A percentile compares a stretch with the other conserved stretches of the same genome.
Conservation (phyloP, 192 early-diverging fungal genomes). For the Backusella tarrabulga region DNA sequence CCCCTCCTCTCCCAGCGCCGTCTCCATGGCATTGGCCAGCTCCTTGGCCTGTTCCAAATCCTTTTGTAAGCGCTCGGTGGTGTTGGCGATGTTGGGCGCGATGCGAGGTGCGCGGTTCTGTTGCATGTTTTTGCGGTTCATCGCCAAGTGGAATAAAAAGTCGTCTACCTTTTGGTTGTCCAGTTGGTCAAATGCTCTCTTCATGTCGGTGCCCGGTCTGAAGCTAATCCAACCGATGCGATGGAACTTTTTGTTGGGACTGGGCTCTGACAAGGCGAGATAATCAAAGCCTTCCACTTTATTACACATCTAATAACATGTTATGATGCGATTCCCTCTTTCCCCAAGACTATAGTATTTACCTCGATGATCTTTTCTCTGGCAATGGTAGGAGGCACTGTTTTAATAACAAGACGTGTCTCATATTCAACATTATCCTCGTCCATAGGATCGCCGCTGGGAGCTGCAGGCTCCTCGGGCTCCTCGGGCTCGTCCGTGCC, state of each 20-base stretch:
- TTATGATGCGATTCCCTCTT: neutral
- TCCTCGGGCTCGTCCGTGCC: neutral
- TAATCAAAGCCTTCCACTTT: conserved; percentile 80
- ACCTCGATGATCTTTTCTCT: conserved; percentile 66
- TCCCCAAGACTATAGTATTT: neutral
- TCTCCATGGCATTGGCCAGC: conserved; percentile 59
- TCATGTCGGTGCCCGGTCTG: conserved; percentile 81
- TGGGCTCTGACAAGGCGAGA: conserved; percentile 84
- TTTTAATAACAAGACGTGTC: conserved; percentile 74
- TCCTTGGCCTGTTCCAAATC: conserved; percentile 68
- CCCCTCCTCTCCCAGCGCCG: conserved; percentile 35
- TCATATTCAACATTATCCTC: conserved; percentile 22
- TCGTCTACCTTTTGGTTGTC: conserved; percentile 57
- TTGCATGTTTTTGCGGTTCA: conserved; percentile 42
- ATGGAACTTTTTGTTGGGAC: conserved; percentile 77
- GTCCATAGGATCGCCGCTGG: conserved; percentile 9
- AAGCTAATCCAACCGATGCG: conserved; percentile 94
- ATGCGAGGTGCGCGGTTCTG: conserved; percentile 50
- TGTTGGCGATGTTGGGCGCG: conserved; percentile 72
- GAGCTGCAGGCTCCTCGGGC: conserved; percentile 18
- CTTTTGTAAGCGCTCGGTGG: conserved; percentile 63
- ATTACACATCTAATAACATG: conserved; percentile 51
- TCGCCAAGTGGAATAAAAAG: conserved; percentile 52
- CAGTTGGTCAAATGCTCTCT: conserved; percentile 60
- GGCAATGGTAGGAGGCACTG: conserved; percentile 68